Conservation (phyloP, 2,329 filamentous ascomycete genomes). For the Aspergillus versicolor region DNA sequence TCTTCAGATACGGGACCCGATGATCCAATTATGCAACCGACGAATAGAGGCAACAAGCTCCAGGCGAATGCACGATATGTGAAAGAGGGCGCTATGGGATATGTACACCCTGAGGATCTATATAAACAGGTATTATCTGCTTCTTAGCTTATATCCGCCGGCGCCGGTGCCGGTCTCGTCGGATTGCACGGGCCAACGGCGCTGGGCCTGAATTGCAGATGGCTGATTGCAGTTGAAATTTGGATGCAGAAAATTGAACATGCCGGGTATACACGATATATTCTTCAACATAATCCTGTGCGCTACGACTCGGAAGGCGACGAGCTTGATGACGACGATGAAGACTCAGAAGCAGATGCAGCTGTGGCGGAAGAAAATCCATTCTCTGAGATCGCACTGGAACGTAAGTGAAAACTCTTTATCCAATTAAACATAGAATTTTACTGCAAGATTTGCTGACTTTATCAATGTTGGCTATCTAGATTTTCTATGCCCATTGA, state of each 20-base stretch:
- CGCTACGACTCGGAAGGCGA: constrained; percentile 65
- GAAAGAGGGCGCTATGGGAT: constrained; percentile 55
- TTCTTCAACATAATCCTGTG: constrained; percentile 58
- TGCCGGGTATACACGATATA: constrained; percentile 61
- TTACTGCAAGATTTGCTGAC: neutral
- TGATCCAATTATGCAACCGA: constrained; percentile 53
- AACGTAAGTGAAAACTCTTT: constrained; percentile 45
- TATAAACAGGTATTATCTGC: constrained; percentile 54
- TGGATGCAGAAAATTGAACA: constrained; percentile 57
- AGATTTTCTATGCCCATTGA: constrained; percentile 62
- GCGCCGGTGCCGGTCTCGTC: neutral
- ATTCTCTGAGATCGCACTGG: constrained; percentile 57
- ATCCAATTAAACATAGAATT: neutral
- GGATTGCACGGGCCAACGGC: neutral
- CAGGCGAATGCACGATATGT: constrained; percentile 58
- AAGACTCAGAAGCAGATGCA: constrained; percentile 58
- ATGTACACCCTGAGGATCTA: constrained; percentile 49
- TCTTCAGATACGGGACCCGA: constrained; percentile 45
- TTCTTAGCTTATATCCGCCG: neutral
- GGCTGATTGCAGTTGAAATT: neutral
- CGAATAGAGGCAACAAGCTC: constrained; percentile 63
- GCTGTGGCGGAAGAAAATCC: constrained; percentile 61
- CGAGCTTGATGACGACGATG: constrained; percentile 58
- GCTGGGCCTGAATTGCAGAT: neutral
- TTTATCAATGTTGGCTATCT: constrained; percentile 11